A percentile compares a stretch with the other conserved stretches of the same genome.
Conservation (phyloP, 78 protist genomes). For the Dictyostelium brefeldianum region DNA sequence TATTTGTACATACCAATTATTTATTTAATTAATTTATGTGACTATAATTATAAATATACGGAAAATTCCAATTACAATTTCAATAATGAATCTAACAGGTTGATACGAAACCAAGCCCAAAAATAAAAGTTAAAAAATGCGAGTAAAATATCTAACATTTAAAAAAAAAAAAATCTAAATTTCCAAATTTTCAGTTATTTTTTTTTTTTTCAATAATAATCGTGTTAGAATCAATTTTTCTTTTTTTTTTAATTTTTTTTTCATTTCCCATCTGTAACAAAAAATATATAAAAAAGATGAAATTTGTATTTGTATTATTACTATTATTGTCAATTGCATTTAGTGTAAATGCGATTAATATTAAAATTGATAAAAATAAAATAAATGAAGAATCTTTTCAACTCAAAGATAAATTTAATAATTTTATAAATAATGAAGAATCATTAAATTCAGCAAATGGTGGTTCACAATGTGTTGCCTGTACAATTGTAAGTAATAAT, state of each 20-base stretch:
- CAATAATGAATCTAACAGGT: too few species aligned
- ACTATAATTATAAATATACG: too few species aligned
- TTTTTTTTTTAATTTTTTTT: slow-evolving; percentile 25
- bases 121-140: too few species aligned
- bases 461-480: slow-evolving; percentile 44
- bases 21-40: too few species aligned
- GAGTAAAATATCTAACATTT: too few species aligned
- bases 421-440: not conserved
- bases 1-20: too few species aligned
- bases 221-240: too few species aligned
- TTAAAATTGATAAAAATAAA: not conserved
- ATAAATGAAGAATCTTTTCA: not conserved
- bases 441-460: slow-evolving; percentile 22
- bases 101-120: too few species aligned
- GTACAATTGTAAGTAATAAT: slow-evolving; percentile 49
- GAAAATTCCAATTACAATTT: too few species aligned
- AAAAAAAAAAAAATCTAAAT: too few species aligned
- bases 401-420: not conserved
- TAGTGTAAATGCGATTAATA: not conserved
- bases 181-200: not conserved
- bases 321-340: not conserved
- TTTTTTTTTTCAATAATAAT: slow-evolving; percentile 2
- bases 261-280: not conserved
- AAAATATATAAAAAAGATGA: slow-evolving; percentile 1
- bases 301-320: not conserved